These are phyloP conservation scores for Lactarius akahatsu DNA, from an alignment of 768 basidiomycete genomes.

Conservation along the genomic window DNA sequence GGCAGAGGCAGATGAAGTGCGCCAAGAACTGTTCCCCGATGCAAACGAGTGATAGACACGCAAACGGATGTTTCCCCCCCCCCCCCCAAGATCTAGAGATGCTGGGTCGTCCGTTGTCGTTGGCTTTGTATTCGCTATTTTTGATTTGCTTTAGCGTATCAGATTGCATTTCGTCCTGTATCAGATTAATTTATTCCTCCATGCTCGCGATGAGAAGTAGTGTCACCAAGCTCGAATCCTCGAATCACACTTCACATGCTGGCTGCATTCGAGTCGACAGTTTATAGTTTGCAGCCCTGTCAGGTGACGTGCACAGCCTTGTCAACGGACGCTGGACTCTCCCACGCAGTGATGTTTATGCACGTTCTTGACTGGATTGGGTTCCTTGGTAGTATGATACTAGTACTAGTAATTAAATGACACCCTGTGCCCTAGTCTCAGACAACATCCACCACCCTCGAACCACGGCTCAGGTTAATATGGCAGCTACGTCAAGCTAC, in stretches of 20 bases:
- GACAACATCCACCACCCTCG: background rate
- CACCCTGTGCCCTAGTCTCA: background rate
- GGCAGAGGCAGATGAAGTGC: slow-evolving; percentile 38
- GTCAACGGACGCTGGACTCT: too few species aligned
- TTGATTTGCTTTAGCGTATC: slow-evolving; percentile 17
- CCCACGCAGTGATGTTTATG: too few species aligned
- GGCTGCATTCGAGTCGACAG: background rate
- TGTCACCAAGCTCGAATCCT: background rate
- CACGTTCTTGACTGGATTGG: too few species aligned
- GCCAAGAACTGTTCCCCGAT: slow-evolving; percentile 41
- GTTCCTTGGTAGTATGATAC: too few species aligned
- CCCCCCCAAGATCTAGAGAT: background rate
- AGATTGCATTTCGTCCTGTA: slow-evolving; percentile 2
- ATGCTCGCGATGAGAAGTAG: background rate
- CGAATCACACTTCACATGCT: background rate
- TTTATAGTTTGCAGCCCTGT: too few species aligned
- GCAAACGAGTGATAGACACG: slow-evolving; percentile 10
- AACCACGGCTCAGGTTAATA: background rate
- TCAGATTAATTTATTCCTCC: slow-evolving; percentile 17
- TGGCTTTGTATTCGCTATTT: slow-evolving; percentile 4
- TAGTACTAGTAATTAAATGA: too few species aligned
- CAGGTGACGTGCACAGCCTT: background rate
- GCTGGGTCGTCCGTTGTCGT: background rate
- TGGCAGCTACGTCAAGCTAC: background rate
- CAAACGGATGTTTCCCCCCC: background rate